Base-by-base conservation (phyloP, 495 filamentous ascomycete species). In the Daldinia bambusicola region DNA sequence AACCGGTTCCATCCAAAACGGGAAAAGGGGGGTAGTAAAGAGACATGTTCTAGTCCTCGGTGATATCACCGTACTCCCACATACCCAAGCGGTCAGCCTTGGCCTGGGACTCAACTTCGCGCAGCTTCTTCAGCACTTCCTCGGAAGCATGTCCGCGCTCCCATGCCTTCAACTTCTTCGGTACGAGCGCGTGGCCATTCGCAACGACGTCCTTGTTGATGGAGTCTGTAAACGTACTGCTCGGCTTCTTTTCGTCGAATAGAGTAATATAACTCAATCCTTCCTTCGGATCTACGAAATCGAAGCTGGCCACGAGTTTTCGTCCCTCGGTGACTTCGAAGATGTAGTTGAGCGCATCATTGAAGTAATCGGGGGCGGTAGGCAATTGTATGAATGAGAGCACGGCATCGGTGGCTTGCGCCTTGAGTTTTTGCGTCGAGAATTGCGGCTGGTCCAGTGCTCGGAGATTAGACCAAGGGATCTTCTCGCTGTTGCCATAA, bases 31-130 rank as follows among this genome's bases (percentile, higher is more conserved):
- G 43, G 18, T n/a, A n/a, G 36, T 2, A 37, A 30, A 37, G 7
- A 7, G 2, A 12, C 9, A 50, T 8, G 14, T 6, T 36, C 66
- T 89, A 93, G 79, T 97, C 94, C 82, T 95, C 93, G 14, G 91
- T 94, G 78, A 96, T 82, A 80, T 98, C 96, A 63, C 96, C 96
- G 82, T 98, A 98, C 84, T 98, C 94, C 94, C 94, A 98, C 84
- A 97, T 95, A 7, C 96, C 96, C 60, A 88, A 84, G 63, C 92
- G 87, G 67, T 88, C 88, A 8, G 84, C 78, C 85, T 93, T 95
- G 3, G 96, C 95, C 80, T 89, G 84, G 14, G 85, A 81, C 82
- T 97, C 89, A 63, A 87, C 86, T 74, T 86, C 84, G 66, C 82
- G 88, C 63, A 97, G 84, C 51, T 74, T 83, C 79, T 85, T 87